These are phyloP conservation scores for Lecanosticta acicola DNA, from an alignment of 2,329 filamentous ascomycete genomes.

Conservation along the genomic window DNA sequence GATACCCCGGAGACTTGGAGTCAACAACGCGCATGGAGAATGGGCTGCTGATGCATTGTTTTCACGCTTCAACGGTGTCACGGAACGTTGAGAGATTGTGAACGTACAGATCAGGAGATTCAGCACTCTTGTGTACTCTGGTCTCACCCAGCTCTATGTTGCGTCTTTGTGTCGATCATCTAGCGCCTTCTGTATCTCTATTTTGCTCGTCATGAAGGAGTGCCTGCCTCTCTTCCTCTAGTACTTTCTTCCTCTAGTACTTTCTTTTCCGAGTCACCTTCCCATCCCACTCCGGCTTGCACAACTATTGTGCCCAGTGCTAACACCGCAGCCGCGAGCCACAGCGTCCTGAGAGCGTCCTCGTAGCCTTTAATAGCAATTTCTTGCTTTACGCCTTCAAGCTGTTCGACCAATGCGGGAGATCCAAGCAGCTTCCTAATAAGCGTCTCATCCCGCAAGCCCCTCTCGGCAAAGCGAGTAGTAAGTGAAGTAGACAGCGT, in stretches of 20 bases:
- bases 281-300: slow-evolving; percentile 57
- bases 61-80: no score
- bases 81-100: no score
- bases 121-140: no score
- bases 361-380: slow-evolving; percentile 53
- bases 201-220: slow-evolving; percentile 35
- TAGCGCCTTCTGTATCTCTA: slow-evolving; percentile 7
- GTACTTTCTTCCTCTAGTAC: neutral
- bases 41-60: no score
- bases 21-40: neutral
- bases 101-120: no score
- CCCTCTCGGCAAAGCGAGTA: slow-evolving; percentile 50
- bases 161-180: neutral
- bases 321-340: slow-evolving; percentile 47
- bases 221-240: slow-evolving; percentile 5
- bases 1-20: neutral
- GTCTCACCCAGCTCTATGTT: no score
- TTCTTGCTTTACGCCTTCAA: slow-evolving; percentile 46
- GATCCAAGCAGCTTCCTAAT: slow-evolving; percentile 54
- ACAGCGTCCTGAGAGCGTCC: slow-evolving; percentile 49
- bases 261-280: slow-evolving; percentile 11
- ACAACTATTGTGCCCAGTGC: slow-evolving; percentile 46
- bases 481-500: slow-evolving; percentile 52
- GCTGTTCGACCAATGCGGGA: slow-evolving; percentile 48
- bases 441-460: slow-evolving; percentile 40